phyloP scores from a whole-genome alignment of 2,329 filamentous ascomycete species.

The Fusarium nodosum region DNA sequence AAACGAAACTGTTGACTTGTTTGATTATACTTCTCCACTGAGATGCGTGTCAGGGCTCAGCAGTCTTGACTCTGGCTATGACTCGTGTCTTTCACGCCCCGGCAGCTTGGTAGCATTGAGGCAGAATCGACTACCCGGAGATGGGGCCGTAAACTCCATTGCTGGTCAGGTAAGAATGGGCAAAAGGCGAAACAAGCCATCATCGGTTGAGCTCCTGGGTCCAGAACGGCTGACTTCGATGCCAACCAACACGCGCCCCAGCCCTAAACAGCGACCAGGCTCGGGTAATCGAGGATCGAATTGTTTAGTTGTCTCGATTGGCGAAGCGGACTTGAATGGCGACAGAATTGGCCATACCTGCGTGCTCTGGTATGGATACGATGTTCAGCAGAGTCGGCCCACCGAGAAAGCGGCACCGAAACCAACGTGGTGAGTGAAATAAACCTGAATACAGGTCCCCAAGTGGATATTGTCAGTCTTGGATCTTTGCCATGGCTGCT shows the following conservation, averaged over 20 bases:
- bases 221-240: conserved; percentile 35
- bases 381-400: conserved; percentile 44
- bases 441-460: not conserved
- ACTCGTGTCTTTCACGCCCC: conserved; percentile 44
- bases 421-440: conserved; percentile 46
- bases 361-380: conserved; percentile 48
- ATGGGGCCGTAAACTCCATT: conserved; percentile 32
- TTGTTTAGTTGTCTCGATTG: conserved; percentile 34
- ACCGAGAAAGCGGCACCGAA: conserved; percentile 39
- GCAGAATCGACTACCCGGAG: conserved; percentile 36
- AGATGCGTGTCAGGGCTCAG: conserved; percentile 44
- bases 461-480: not conserved
- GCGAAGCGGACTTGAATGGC: conserved; percentile 38
- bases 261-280: conserved; percentile 14
- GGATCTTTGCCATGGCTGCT: no score
- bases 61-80: conserved; percentile 49
- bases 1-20: conserved; percentile 25
- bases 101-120: conserved; percentile 39
- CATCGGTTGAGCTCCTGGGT: conserved; percentile 38
- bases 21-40: conserved; percentile 42
- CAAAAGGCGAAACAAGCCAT: conserved; percentile 39
- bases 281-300: conserved; percentile 16
- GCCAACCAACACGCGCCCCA: conserved; percentile 10
- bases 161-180: conserved; percentile 33
- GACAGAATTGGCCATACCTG: conserved; percentile 43